phyloP scores from a whole-genome alignment of 2,329 filamentous ascomycete genomes.

The Claviceps spartinae region DNA sequence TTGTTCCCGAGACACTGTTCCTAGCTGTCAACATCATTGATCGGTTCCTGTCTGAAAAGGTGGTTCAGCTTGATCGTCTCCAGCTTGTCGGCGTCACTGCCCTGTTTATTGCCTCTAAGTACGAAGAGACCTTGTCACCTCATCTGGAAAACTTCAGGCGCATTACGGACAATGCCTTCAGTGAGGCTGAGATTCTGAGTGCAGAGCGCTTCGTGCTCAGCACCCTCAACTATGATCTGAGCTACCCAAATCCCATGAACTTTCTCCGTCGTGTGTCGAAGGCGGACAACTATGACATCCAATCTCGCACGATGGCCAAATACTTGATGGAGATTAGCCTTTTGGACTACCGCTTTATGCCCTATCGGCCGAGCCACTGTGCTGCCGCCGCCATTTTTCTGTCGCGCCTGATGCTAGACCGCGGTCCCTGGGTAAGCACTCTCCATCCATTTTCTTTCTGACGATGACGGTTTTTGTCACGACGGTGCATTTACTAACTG shows the following conservation, averaged over 20 bases:
- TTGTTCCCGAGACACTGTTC: constrained; percentile 92
- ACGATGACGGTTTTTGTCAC: not conserved
- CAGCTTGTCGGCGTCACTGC: constrained; percentile 95
- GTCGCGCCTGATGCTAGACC: constrained; percentile 76
- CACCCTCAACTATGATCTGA: constrained; percentile 89
- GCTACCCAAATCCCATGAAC: constrained; percentile 99
- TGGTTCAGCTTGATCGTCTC: constrained; percentile 88
- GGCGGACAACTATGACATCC: constrained; percentile 98
- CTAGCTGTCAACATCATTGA: constrained; percentile 97
- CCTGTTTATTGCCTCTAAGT: constrained; percentile 99
- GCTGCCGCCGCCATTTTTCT: constrained; percentile 93
- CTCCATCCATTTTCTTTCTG: constrained; percentile 9
- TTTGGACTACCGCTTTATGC: constrained; percentile 86
- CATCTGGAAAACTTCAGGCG: constrained; percentile 96
- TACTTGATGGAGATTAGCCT: constrained; percentile 96
- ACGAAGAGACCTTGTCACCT: constrained; percentile 93
- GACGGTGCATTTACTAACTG: constrained; percentile 14
- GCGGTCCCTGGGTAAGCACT: constrained; percentile 70
- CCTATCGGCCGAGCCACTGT: constrained; percentile 76
- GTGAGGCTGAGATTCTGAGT: constrained; percentile 85
- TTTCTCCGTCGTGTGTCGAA: constrained; percentile 97
- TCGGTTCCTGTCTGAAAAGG: constrained; percentile 88
- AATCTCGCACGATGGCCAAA: constrained; percentile 92
- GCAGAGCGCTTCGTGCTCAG: constrained; percentile 91
- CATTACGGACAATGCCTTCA: constrained; percentile 93